Evolutionary conservation across 2,329 filamentous ascomycete species (phyloP), one percentile per base, ranked within the genome.

Genomic region (Xylaria sp.): DNA sequence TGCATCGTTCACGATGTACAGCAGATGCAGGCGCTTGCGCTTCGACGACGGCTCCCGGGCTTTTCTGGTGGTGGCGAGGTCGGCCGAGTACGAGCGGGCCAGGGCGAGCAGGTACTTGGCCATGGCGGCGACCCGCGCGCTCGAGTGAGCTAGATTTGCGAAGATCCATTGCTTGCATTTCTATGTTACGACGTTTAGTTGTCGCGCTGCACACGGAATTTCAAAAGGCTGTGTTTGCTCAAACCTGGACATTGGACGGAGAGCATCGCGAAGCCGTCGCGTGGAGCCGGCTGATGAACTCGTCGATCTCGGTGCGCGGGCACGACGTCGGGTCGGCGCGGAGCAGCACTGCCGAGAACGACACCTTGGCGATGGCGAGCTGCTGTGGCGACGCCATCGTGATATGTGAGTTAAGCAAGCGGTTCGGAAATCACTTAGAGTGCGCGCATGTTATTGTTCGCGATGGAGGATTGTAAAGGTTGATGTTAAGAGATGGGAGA

Each of bases 161-260:
- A 94, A 82, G 76, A 95, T 91, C 93, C 93, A 97, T 82, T 88
- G 86, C 87, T 94, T 97, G 87, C 92, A 94, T 85, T 89, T 92
- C 94, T 97, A 88, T 74, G 74, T 73, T 72, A 75, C 74, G 76
- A 79, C 74, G 76, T 79, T 79, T 79, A 78, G 77, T 72, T 67
- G 74, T 76, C 73, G 76, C 72, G 75, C 75, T 72, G 74, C 74
- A 77, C 73, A 77, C 77, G 78, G 74, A 78, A 72, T 81, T 83
- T 83, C 82, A 82, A 78, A 74, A 78, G 73, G 74, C 78, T 79
- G 75, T 79, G 76, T 81, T 81, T 80, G 81, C 79, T 85, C 91
- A 94, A 93, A 96, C 93, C 93, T 96, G 93, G 86, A 96, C 91
- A 85, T 95, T 94, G 85, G 85, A 83, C 78, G 90, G 87, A 77